Evolutionary conservation across 192 early-diverging fungal species (phyloP).

Genomic region (Backusella sp.): DNA sequence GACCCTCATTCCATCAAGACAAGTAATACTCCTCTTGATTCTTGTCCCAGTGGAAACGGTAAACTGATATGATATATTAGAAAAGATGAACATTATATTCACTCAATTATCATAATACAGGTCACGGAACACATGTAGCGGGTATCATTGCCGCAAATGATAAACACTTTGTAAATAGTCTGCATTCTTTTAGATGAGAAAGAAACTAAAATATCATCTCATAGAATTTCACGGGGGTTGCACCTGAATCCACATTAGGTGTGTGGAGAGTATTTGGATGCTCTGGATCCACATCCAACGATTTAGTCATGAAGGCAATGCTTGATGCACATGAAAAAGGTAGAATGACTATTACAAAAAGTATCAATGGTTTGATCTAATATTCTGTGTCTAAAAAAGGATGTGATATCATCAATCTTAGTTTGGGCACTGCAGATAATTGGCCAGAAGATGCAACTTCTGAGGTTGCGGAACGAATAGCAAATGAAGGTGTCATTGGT

Average conservation of each 20-base stretch:
- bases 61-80: background rate
- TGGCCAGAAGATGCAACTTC: conserved; percentile 62
- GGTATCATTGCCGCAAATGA: conserved; percentile 59
- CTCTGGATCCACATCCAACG: conserved; percentile 60
- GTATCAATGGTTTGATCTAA: background rate
- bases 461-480: conserved; percentile 53
- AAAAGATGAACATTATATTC: background rate
- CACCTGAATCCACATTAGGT: conserved; percentile 66
- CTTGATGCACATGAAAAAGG: conserved; percentile 61
- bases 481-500: conserved; percentile 37
- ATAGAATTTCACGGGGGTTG: conserved; percentile 59
- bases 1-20: conserved; percentile 11
- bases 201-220: conserved; percentile 3
- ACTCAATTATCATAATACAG: conserved; percentile 13
- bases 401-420: conserved; percentile 84
- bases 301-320: conserved; percentile 78
- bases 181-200: background rate
- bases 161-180: conserved; percentile 27
- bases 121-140: conserved; percentile 71
- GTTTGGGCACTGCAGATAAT: conserved; percentile 66
- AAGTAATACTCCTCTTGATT: conserved; percentile 46
- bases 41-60: conserved; percentile 36
- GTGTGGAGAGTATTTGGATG: conserved; percentile 86
- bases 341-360: background rate
- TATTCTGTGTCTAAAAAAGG: conserved; percentile 19